Evolutionary conservation across 2,329 filamentous ascomycete species (phyloP).

Genomic region (Verticillium dahliae): DNA sequence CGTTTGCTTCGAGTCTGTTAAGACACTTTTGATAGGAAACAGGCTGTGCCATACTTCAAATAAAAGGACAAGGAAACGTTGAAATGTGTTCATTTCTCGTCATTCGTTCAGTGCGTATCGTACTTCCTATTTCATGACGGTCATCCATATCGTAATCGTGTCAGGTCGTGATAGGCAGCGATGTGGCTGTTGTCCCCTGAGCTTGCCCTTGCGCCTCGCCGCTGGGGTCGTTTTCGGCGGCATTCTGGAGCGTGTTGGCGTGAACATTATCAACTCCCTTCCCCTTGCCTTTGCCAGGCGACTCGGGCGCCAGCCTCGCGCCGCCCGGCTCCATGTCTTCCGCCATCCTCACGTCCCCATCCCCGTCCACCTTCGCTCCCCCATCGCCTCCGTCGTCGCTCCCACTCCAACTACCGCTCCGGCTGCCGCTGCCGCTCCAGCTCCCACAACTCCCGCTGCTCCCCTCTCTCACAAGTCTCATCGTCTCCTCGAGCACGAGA

Average conservation of each 20-base stretch:
- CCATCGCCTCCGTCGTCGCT: constrained; percentile 10
- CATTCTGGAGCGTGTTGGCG: constrained; percentile 30
- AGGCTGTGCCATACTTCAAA: neutral
- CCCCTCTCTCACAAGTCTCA: constrained; percentile 43
- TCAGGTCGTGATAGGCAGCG: constrained; percentile 24
- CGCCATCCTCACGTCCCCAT: constrained; percentile 8
- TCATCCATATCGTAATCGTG: constrained; percentile 7
- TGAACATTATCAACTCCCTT: constrained; percentile 13
- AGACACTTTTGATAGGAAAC: neutral
- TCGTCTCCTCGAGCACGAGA: constrained; percentile 56
- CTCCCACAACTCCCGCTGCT: constrained; percentile 14
- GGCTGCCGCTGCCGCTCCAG: constrained; percentile 33
- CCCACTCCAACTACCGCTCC: constrained; percentile 15
- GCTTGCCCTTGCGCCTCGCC: constrained; percentile 20
- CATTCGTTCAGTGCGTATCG: neutral
- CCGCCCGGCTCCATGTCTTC: constrained; percentile 4
- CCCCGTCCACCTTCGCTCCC: constrained; percentile 5
- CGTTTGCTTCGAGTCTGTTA: neutral
- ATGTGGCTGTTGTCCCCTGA: constrained; percentile 31
- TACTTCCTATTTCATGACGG: constrained; percentile 3
- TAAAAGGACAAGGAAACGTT: neutral
- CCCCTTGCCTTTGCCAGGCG: constrained; percentile 17
- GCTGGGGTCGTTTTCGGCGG: constrained; percentile 29
- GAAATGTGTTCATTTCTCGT: neutral
- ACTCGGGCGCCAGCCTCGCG: neutral